Percentiles rank a stretch among this genome's conserved stretches.
Evolutionary conservation across 2,329 filamentous ascomycete genomes (phyloP).

Genomic region (Bipolaris cookei): DNA sequence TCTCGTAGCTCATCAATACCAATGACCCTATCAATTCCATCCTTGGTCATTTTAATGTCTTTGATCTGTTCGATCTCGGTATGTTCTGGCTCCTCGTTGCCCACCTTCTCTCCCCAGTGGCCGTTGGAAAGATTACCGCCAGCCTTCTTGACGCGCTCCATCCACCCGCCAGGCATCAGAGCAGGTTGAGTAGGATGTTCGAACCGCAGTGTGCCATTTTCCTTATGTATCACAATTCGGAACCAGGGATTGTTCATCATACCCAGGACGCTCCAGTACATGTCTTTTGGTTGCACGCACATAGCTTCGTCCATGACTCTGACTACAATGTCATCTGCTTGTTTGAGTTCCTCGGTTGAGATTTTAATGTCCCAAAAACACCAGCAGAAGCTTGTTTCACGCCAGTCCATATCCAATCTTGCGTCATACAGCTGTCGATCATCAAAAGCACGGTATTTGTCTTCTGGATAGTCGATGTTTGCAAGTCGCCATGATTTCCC

Average conservation of each 20-base stretch:
- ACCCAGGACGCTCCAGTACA: constrained; percentile 94
- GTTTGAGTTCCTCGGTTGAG: constrained; percentile 64
- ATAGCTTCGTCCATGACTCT: constrained; percentile 90
- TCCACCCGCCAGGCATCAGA: constrained; percentile 82
- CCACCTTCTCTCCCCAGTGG: constrained; percentile 78
- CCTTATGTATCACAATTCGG: constrained; percentile 75
- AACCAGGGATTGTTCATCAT: constrained; percentile 99
- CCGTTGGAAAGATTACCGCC: constrained; percentile 83
- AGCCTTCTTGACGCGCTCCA: constrained; percentile 84
- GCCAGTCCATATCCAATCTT: constrained; percentile 78
- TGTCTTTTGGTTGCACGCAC: constrained; percentile 85
- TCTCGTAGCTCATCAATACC: constrained; percentile 73
- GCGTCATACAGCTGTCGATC: constrained; percentile 75
- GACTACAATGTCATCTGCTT: constrained; percentile 76
- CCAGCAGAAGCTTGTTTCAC: constrained; percentile 87
- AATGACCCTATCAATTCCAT: constrained; percentile 67
- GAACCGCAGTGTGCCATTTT: constrained; percentile 70
- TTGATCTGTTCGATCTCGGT: constrained; percentile 59
- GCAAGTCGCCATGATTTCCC: constrained; percentile 81
- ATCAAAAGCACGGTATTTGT: constrained; percentile 73
- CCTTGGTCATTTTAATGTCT: constrained; percentile 80
- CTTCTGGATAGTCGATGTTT: constrained; percentile 81
- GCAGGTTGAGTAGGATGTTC: constrained; percentile 89
- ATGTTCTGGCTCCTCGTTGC: constrained; percentile 55
- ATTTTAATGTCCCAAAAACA: constrained; percentile 86